Evolutionary conservation across 2,329 filamentous ascomycete genomes (phyloP), one percentile per base, ranked within the genome.

Genomic region (Penicillium sp.): DNA sequence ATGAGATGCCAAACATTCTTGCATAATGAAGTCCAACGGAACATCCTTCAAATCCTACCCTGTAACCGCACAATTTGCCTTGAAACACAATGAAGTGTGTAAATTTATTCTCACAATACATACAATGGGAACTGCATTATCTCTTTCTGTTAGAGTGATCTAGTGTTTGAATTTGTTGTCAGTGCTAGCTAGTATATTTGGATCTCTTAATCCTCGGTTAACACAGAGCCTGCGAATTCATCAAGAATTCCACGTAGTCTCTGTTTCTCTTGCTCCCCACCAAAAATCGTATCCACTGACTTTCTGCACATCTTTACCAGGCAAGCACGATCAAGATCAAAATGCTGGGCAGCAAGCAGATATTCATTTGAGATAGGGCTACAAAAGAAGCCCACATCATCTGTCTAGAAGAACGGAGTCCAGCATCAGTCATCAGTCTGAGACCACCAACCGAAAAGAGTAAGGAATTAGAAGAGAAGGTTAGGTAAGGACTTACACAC

Each of bases 371-470:
- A 92, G 4, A 92, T 73, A 0, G 84, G 80, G 66, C 88, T 92
- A 48, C 86, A 87, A 65, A 94, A 94, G 22, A 94, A 85, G 2
- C 89, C 90, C 9, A 93, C 87, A 65, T 94, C 89, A 68, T 94
- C 90, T 1, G 90, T 94, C 88, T 92, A 50, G 37, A 45, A 20
- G n/a, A 33, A 57, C 41, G 47, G 51, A 4, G 35, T 23, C 7
- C 41, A 40, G 12, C 42, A 53, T 65, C 62, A 63, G 67, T 14
- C 42, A 53, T 65, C 62, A 63, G 67, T 14, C 22, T 37, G 4
- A 25, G 44, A 44, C n/a, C 22, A 20, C 53, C 18, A 20, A 6
- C 18, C 33, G 40, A 18, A 26, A 33, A 18, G 50, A 26, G 41
- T 31, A 44, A 22, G 50, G 46, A 43, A 55, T 15, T 49, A 11